Percentiles rank a stretch among this genome's conserved stretches.
These are phyloP conservation scores for Corynespora cassiicola DNA, from an alignment of 2,329 filamentous ascomycete genomes.

Conservation along the genomic window DNA sequence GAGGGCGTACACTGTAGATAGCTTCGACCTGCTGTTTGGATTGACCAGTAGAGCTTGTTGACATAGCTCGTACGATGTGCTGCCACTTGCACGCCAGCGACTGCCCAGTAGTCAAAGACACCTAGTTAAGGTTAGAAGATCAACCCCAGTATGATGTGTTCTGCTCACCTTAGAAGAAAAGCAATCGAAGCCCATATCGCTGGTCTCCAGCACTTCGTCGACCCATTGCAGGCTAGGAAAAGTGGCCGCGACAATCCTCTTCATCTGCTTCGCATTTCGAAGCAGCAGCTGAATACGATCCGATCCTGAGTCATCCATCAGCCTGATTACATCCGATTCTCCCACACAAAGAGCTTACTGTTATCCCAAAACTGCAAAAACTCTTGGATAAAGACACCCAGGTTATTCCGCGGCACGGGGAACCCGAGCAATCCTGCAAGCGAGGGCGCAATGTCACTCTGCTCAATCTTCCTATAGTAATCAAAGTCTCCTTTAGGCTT, in stretches of 20 bases:
- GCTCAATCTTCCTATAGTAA: constrained; percentile 86
- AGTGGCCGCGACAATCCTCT: constrained; percentile 76
- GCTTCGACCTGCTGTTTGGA: constrained; percentile 35
- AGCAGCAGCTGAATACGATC: constrained; percentile 73
- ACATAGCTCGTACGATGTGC: constrained; percentile 25
- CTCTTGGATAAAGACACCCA: constrained; percentile 83
- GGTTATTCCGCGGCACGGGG: constrained; percentile 85
- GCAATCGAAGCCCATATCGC: constrained; percentile 17
- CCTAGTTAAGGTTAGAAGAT: no score
- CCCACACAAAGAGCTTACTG: constrained; percentile 60
- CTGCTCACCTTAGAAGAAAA: constrained; percentile 7
- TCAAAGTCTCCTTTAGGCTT: constrained; percentile 73
- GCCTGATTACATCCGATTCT: not conserved
- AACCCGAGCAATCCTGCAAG: constrained; percentile 86
- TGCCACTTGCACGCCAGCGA: constrained; percentile 74
- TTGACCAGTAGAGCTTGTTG: constrained; percentile 7
- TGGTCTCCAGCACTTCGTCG: constrained; percentile 16
- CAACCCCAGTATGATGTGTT: not conserved
- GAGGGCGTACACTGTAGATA: constrained; percentile 49
- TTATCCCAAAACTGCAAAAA: constrained; percentile 79
- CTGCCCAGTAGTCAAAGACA: constrained; percentile 30
- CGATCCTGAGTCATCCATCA: constrained; percentile 37
- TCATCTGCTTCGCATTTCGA: constrained; percentile 81
- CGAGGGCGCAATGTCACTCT: constrained; percentile 92
- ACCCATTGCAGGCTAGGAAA: constrained; percentile 65